These are phyloP conservation scores for Neonectria faginata DNA, from an alignment of 2,329 filamentous ascomycete species.

Conservation along the genomic window DNA sequence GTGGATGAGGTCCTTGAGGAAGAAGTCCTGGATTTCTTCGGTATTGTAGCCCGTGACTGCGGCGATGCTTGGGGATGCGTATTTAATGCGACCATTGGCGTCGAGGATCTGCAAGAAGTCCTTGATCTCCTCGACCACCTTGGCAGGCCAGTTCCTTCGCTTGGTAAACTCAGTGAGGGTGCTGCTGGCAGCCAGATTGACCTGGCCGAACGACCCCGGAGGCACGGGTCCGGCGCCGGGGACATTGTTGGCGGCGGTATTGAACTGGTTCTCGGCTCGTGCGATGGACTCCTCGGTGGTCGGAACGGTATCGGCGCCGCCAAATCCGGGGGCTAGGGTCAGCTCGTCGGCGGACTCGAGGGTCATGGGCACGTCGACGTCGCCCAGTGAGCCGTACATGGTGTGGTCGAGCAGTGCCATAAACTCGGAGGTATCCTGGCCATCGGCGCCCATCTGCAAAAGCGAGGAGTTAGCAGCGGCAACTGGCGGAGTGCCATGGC, in stretches of 20 bases:
- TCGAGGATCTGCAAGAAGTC: slow-evolving; percentile 91
- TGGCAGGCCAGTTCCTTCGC: slow-evolving; percentile 83
- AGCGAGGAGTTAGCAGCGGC: slow-evolving; percentile 35
- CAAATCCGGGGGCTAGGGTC: slow-evolving; percentile 39
- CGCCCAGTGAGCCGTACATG: slow-evolving; percentile 53
- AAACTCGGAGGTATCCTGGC: slow-evolving; percentile 52
- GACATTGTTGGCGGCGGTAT: slow-evolving; percentile 51
- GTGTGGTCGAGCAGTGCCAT: slow-evolving; percentile 59
- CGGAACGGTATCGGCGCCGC: slow-evolving; percentile 35
- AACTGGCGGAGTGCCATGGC: slow-evolving; percentile 24
- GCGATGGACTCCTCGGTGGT: slow-evolving; percentile 48
- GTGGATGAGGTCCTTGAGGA: slow-evolving; percentile 86
- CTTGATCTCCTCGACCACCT: slow-evolving; percentile 88
- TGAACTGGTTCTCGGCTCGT: slow-evolving; percentile 51
- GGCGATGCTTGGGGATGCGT: slow-evolving; percentile 84
- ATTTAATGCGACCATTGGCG: slow-evolving; percentile 84
- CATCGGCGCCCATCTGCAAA: slow-evolving; percentile 43
- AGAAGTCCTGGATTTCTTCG: slow-evolving; percentile 77
- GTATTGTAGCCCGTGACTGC: slow-evolving; percentile 79
- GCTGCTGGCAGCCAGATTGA: slow-evolving; percentile 52
- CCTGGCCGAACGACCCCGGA: slow-evolving; percentile 52
- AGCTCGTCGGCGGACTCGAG: slow-evolving; percentile 53
- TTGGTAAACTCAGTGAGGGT: slow-evolving; percentile 70
- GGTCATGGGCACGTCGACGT: slow-evolving; percentile 59
- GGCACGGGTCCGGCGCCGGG: slow-evolving; percentile 58